Evolutionary conservation across 2,329 filamentous ascomycete genomes (phyloP).

Genomic region (Fonsecaea erecta): DNA sequence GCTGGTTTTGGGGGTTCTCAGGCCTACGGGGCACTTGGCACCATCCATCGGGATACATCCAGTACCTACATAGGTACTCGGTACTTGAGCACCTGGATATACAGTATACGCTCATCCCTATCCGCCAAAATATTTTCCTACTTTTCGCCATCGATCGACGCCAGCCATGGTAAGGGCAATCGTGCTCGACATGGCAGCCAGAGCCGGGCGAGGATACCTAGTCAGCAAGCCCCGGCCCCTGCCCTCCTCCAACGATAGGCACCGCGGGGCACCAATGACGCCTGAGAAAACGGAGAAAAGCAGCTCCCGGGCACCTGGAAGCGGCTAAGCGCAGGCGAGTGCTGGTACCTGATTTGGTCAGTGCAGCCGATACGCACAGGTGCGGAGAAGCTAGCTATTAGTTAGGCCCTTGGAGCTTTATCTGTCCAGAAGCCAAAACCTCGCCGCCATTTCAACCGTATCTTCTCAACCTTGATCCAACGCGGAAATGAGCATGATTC

Average conservation of each 20-base stretch:
- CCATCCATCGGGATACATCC: too few species aligned
- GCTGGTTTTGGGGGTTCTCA: too few species aligned
- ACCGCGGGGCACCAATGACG: background rate
- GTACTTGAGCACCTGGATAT: too few species aligned
- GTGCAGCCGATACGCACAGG: conserved; percentile 19
- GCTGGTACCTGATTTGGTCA: conserved; percentile 14
- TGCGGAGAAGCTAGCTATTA: conserved; percentile 2
- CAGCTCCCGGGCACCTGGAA: background rate
- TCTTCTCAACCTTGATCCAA: conserved; percentile 6
- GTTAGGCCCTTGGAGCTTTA: conserved; percentile 8
- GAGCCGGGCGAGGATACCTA: background rate
- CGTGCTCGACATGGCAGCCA: background rate
- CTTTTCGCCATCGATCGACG: background rate
- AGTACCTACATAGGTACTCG: too few species aligned
- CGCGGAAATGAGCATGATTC: background rate
- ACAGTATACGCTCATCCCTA: background rate
- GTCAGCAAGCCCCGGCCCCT: background rate
- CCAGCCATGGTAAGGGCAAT: background rate
- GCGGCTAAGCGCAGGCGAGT: conserved; percentile 1
- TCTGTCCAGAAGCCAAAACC: conserved; percentile 5
- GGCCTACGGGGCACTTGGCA: too few species aligned
- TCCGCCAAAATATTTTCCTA: background rate
- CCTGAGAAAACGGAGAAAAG: background rate
- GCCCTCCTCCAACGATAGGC: background rate
- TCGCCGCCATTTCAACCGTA: background rate